Evolutionary conservation across 192 early-diverging fungal genomes (phyloP), one percentile per base, ranked within the genome.

Genomic region (Coemansia sp.): DNA sequence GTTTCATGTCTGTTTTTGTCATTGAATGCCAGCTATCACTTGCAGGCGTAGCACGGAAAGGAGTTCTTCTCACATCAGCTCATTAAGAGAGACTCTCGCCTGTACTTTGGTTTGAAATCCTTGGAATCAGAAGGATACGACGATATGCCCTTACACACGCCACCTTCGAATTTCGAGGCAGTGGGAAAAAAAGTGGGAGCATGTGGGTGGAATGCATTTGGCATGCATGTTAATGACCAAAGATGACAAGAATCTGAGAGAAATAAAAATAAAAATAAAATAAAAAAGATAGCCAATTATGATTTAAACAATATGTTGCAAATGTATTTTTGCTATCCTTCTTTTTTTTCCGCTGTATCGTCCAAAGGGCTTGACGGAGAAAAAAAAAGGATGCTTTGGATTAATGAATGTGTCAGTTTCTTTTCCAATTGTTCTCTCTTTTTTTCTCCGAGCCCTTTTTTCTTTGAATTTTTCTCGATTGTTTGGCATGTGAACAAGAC

Each of bases 271-370:
- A 52, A 21, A 18, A 18, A 54, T 61, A n/a, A 13, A 13, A 37
- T 57, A 23, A 23, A 42, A n/a, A 44, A 40, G 9, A 61, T 40
- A 32, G 32, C 32, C 32, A 32, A 32, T 32, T 0, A 32, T 32
- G 1, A 4, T 32, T 12, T 53, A 53, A 23, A 19, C 23, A 19
- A 8, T 32, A 32, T 32, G 32, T 32, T 32, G 3, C 32, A 6
- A 23, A 6, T 10, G 13, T 45, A 45, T 54, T n/a, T 56, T 38
- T n/a, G 1, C 19, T 5, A 18, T 42, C 5, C 9, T 61, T n/a
- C 8, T 44, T 21, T 61, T 43, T 61, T 61, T 19, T 61, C 52
- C 19, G 52, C 52, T 10, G 52, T 26, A 23, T 54, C 52, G 52
- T 45, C 44, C 44, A 8, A 45, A 45, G 5, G 5, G 44, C 13